Percentiles rank a stretch among this genome's conserved stretches.
Evolutionary conservation across 176 grass and related monocot genomes (phyloP).

Genomic region (Cenchrus americanus): DNA sequence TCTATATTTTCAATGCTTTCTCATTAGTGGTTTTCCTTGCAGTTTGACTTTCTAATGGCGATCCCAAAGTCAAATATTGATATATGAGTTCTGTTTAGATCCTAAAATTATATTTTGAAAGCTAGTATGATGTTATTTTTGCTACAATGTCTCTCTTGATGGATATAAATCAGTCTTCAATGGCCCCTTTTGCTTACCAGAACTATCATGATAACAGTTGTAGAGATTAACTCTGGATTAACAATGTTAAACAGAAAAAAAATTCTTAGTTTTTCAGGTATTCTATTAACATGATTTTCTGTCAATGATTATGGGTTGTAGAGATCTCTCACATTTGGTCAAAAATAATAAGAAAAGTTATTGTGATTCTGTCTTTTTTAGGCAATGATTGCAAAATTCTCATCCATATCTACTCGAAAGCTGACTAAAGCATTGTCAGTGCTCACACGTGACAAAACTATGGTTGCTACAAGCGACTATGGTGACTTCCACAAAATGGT

Average conservation of each 20-base stretch:
- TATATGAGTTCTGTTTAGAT: neutral
- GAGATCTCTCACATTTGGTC: neutral
- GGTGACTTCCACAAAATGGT: slow-evolving; percentile 81
- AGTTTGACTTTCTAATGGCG: too few relatives aligned
- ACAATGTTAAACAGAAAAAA: neutral
- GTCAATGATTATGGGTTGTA: neutral
- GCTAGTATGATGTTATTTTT: neutral
- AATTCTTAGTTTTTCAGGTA: neutral
- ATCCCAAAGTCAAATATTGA: neutral
- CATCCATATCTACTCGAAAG: slow-evolving; percentile 83
- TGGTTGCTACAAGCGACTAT: slow-evolving; percentile 86
- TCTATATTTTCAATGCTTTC: neutral
- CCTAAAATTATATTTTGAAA: neutral
- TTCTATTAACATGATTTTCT: neutral
- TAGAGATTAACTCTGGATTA: neutral
- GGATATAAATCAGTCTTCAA: neutral
- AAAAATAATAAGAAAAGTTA: neutral
- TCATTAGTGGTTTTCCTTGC: neutral
- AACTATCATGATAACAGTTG: neutral
- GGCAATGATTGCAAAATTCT: slow-evolving; percentile 85
- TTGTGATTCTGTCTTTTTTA: slow-evolving; percentile 20
- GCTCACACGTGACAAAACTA: slow-evolving; percentile 72
- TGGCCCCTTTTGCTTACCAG: neutral
- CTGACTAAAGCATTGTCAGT: slow-evolving; percentile 68
- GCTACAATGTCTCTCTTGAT: neutral